Evolutionary conservation across 2,329 filamentous ascomycete genomes (phyloP), one percentile per base, ranked within the genome.

Genomic region (Pleomassaria siparia): DNA sequence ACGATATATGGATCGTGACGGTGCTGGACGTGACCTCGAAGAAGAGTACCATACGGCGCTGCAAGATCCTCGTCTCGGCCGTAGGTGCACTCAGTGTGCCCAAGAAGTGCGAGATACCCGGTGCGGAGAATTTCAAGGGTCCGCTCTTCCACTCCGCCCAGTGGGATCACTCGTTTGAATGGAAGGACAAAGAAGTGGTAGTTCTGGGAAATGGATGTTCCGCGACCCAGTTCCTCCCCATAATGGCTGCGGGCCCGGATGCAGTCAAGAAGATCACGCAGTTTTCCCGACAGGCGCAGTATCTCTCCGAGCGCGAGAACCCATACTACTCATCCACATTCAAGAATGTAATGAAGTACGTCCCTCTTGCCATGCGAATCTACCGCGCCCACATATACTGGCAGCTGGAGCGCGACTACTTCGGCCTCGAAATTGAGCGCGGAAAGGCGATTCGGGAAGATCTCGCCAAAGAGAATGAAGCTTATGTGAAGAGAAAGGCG

Each of bases 201-300:
- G 62, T 65, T 2, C 48, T 66, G 13, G 73, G 72, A 15, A 78
- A 78, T 47, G 75, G 75, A 29, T 77, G 74, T 52, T 74, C 70
- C 41, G 76, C 75, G 6, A 77, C 75, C 0, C 76, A 78, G 54
- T 75, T 77, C 32, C 71, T 78, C 1, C 76, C 75, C 2, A 70
- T 74, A 28, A 68, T 77, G 59, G 70, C 69, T 13, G 58, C 62
- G 25, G 63, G 63, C n/a, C 58, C 63, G 2, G 56, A 55, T 11
- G 62, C 70, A 4, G 74, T 69, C 9, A 68, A 62, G 16, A 70
- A 66, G 20, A 62, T 78, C 18, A 74, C 71, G 0, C 77, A 80
- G 40, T 79, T 80, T 52, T 72, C 65, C n/a, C 73, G 76, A 8
- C 76, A 79, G 59, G 64, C 77, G 4, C 78, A 80, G 49, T 80